Base-by-base conservation (phyloP, 2,329 filamentous ascomycete species). In the Ilyonectria destructans region DNA sequence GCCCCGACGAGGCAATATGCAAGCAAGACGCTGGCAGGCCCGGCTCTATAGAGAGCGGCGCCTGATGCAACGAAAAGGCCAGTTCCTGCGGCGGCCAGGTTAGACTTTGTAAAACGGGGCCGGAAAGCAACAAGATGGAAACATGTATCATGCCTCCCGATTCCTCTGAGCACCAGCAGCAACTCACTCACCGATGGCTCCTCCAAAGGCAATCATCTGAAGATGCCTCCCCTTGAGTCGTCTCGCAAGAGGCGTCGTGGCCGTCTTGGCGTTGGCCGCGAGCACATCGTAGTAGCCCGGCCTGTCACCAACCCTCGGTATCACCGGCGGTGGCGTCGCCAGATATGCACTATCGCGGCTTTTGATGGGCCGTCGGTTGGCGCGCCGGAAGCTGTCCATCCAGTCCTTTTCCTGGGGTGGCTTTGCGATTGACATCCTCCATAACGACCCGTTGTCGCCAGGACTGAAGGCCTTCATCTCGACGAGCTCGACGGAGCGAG, bases 141-240 rank as follows among this genome's bases (percentile, higher is more conserved):
- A n/a, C n/a, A n/a, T n/a, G n/a, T n/a, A n/a, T n/a, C n/a, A n/a
- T n/a, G n/a, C n/a, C n/a, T n/a, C n/a, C n/a, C n/a, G n/a, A n/a
- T n/a, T n/a, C n/a, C n/a, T n/a, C n/a, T n/a, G n/a, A n/a, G n/a
- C n/a, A n/a, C n/a, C n/a, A n/a, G n/a, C n/a, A n/a, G 37, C 10
- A 40, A 2, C 37, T 12, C 26, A 71, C 80, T 48, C 82, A 89
- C 93, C 93, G 77, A 97, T 97, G 13, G 93, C 95, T 58, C 95
- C 95, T 70, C 95, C 95, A 74, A 98, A 97, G 5, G 96, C 96
- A 85, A 98, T 98, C 96, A 98, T 98, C 84, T 98, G 95, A 77
- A 98, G 80, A 84, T 98, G 96, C 57, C 95, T 87, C 13, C 91
- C 90, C 82, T 96, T 96, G 73, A 97, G 82, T 79, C 90, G 91